phyloP scores from a whole-genome alignment of 768 basidiomycete species.

The Lyophyllum shimeji region DNA sequence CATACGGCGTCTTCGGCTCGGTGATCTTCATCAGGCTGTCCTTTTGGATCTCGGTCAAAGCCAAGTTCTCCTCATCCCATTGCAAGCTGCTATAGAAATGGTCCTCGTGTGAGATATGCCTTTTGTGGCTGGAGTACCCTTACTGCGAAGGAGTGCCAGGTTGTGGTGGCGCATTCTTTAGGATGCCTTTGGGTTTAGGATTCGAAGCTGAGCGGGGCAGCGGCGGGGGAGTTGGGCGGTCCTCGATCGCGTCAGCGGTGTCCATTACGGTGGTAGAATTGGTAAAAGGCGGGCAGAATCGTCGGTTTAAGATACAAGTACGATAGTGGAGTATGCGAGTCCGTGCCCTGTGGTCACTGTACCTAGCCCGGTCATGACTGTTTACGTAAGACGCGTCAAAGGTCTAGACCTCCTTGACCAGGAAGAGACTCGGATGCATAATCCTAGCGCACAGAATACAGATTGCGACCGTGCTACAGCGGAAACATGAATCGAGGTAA shows the following conservation, averaged over 20 bases:
- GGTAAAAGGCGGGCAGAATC: not conserved
- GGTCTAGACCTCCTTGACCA: not conserved
- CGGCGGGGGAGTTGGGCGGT: slow-evolving; percentile 46
- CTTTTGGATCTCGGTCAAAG: slow-evolving; percentile 89
- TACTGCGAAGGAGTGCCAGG: slow-evolving; percentile 50
- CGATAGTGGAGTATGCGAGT: slow-evolving; percentile 4
- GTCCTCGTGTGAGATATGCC: slow-evolving; percentile 9
- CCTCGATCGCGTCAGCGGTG: slow-evolving; percentile 27
- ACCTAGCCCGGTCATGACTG: not conserved
- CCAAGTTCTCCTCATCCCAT: slow-evolving; percentile 96
- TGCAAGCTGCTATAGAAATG: slow-evolving; percentile 60
- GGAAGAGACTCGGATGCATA: no score
- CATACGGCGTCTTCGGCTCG: slow-evolving; percentile 96
- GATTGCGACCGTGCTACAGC: no score
- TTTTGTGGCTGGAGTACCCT: not conserved
- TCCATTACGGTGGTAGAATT: slow-evolving; percentile 4
- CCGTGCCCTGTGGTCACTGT: no score
- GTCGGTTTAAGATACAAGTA: not conserved
- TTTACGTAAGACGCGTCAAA: slow-evolving; percentile 6
- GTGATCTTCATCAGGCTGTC: slow-evolving; percentile 98
- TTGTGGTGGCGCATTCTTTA: slow-evolving; percentile 74
- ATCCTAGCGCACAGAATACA: no score
- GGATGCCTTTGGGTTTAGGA: slow-evolving; percentile 82
- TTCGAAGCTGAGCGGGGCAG: slow-evolving; percentile 63
- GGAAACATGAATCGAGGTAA: no score